phyloP scores from a whole-genome alignment of 495 filamentous ascomycete genomes.

The Xylaria flabelliformis region DNA sequence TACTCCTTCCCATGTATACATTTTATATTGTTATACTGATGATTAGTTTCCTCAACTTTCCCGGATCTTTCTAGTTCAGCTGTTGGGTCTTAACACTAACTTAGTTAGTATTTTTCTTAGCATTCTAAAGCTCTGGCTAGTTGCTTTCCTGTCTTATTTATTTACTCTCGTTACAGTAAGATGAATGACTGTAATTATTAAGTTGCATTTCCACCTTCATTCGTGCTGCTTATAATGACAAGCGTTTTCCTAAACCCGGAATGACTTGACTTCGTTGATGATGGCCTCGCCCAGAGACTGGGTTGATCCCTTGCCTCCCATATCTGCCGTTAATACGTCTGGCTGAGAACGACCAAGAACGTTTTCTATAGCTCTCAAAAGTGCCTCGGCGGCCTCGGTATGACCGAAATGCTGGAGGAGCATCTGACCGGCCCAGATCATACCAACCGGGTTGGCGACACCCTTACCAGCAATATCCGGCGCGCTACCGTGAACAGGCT shows the following conservation, averaged over 20 bases:
- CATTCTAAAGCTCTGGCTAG: not conserved
- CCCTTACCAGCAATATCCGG: constrained; percentile 77
- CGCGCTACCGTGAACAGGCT: constrained; percentile 80
- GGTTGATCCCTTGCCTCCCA: constrained; percentile 70
- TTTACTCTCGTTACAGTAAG: not conserved
- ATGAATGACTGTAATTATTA: not conserved
- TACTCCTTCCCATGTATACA: too few relatives aligned
- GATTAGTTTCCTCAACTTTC: too few relatives aligned
- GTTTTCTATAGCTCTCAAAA: constrained; percentile 71
- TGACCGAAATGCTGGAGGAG: constrained; percentile 76
- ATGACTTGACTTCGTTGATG: constrained; percentile 34
- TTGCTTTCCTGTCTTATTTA: not conserved
- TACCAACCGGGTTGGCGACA: constrained; percentile 73
- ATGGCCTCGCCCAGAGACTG: constrained; percentile 67
- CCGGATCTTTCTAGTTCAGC: too few relatives aligned
- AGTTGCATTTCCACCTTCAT: not conserved
- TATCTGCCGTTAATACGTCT: constrained; percentile 67
- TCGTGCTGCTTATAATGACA: not conserved
- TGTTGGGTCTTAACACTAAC: too few relatives aligned
- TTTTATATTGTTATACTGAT: too few relatives aligned
- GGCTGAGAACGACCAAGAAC: constrained; percentile 60
- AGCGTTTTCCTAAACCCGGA: not conserved
- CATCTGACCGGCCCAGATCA: constrained; percentile 75
- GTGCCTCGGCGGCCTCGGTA: constrained; percentile 60
- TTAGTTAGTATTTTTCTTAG: too few relatives aligned